Base-by-base conservation (phyloP, 1,284 basidiomycete species). In the Ceratobasidium papillatum region DNA sequence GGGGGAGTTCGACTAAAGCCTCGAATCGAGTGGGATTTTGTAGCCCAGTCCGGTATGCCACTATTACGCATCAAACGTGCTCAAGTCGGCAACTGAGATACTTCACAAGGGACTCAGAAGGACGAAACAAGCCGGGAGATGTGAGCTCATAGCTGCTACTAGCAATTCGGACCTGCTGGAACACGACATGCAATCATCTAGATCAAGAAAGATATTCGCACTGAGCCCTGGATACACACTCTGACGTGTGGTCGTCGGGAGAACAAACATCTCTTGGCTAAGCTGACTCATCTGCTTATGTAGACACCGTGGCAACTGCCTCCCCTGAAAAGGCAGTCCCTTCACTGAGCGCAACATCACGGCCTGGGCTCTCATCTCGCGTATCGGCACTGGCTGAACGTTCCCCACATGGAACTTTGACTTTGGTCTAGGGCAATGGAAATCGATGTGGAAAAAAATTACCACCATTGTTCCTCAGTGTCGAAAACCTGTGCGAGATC, bases 61-160 rank as follows among this genome's bases (percentile, higher is more conserved):
- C 19, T 64, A 52, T 59, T 61, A 59, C 34, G 51, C 51, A 64
- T 74, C 59, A 63, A 64, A 54, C 71, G 27, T 51, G 71, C 59
- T 34, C 22, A 52, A 54, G 22, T 38, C 59, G 47, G 71, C 59
- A 74, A 74, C 71, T 74, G 71, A 74, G 71, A 51, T 72, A 47
- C 17, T 19, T 19, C 27, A 51, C 69, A 51, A 43, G 30, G 56
- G 45, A 19, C 7, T 3, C 25, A 52, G 54, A 52, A 34, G 43
- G 56, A 61, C 30, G 22, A 34, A 56, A 25, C 27, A 54, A 59
- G n/a, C 59, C 61, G 25, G 11, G 71, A 61, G 71, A 36, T 54
- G 61, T 74, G 71, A 63, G 47, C 71, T 74, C 71, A 63, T 63
- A 54, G 61, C 38, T 30, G 9, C 49, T 38, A 43, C 41, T 63